Evolutionary conservation across 2,329 filamentous ascomycete genomes (phyloP).

Genomic region (Ophiostoma sp.): DNA sequence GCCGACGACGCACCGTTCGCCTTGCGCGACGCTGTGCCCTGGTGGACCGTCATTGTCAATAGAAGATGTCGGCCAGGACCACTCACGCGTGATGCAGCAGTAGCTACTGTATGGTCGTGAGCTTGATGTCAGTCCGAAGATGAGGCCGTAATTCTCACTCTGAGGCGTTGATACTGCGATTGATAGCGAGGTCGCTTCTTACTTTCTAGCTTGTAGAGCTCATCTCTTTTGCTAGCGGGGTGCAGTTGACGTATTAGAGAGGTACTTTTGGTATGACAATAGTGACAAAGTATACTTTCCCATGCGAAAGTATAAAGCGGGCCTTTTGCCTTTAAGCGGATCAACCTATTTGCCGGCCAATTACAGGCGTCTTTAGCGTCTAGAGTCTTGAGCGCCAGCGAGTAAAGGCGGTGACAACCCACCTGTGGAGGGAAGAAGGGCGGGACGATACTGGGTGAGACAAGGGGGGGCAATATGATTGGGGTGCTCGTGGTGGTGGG

Average conservation of each 20-base stretch:
- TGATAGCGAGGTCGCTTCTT: background rate
- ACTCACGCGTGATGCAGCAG: background rate
- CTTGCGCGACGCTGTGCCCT: slow-evolving; percentile 35
- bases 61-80: background rate
- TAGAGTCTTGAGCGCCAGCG: background rate
- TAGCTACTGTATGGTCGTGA: background rate
- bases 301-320: background rate
- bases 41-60: slow-evolving; percentile 27
- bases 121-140: background rate
- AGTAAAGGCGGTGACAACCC: background rate
- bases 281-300: background rate
- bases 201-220: background rate
- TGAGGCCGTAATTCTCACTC: background rate
- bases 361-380: background rate
- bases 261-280: background rate
- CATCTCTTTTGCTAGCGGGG: slow-evolving; percentile 3
- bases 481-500: slow-evolving; percentile 6
- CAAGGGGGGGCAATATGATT: slow-evolving; percentile 3
- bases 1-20: slow-evolving; percentile 50
- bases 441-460: background rate
- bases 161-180: background rate
- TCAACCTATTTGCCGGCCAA: slow-evolving; percentile 24
- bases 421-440: background rate
- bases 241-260: background rate
- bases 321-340: slow-evolving; percentile 14